Conservation (phyloP, 2,329 filamentous ascomycete genomes). For the Clonostachys rhizophaga region DNA sequence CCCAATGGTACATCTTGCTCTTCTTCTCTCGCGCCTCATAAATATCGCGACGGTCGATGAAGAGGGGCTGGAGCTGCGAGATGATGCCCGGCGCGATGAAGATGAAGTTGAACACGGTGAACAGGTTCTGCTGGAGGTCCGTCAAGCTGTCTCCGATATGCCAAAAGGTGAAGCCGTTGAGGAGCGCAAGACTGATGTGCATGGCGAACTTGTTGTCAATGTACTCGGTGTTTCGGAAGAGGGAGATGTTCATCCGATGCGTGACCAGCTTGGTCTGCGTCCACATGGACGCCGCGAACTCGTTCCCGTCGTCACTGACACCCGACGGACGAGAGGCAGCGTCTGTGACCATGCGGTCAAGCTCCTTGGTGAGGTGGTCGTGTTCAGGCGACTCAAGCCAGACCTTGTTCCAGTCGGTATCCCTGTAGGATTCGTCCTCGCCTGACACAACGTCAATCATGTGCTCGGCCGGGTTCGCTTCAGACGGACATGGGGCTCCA, state of each 20-base stretch:
- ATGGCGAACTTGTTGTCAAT: slow-evolving; percentile 58
- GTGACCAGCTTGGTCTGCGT: slow-evolving; percentile 61
- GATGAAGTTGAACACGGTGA: slow-evolving; percentile 59
- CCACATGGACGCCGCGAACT: slow-evolving; percentile 67
- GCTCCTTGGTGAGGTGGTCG: slow-evolving; percentile 50
- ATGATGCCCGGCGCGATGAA: slow-evolving; percentile 56
- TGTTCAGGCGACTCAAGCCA: slow-evolving; percentile 62
- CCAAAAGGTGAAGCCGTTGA: slow-evolving; percentile 61
- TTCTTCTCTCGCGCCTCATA: slow-evolving; percentile 57
- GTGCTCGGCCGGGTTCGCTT: slow-evolving; percentile 70
- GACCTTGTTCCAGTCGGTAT: slow-evolving; percentile 60
- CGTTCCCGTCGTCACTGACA: slow-evolving; percentile 47
- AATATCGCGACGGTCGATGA: slow-evolving; percentile 50
- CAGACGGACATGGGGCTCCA: slow-evolving; percentile 55
- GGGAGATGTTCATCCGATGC: slow-evolving; percentile 53
- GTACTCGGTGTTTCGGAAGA: slow-evolving; percentile 66
- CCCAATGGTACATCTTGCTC: slow-evolving; percentile 56
- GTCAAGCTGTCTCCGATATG: slow-evolving; percentile 44
- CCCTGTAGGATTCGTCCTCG: slow-evolving; percentile 29
- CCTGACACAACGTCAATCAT: slow-evolving; percentile 62
- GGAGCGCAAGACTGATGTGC: slow-evolving; percentile 48
- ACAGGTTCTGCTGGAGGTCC: slow-evolving; percentile 51
- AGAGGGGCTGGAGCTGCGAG: slow-evolving; percentile 54
- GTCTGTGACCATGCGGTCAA: slow-evolving; percentile 55
- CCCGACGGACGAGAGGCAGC: slow-evolving; percentile 40